A percentile compares a stretch with the other conserved stretches of the same genome.
Evolutionary conservation across 1,284 basidiomycete genomes (phyloP).

Genomic region (Sporisorium reilianum): DNA sequence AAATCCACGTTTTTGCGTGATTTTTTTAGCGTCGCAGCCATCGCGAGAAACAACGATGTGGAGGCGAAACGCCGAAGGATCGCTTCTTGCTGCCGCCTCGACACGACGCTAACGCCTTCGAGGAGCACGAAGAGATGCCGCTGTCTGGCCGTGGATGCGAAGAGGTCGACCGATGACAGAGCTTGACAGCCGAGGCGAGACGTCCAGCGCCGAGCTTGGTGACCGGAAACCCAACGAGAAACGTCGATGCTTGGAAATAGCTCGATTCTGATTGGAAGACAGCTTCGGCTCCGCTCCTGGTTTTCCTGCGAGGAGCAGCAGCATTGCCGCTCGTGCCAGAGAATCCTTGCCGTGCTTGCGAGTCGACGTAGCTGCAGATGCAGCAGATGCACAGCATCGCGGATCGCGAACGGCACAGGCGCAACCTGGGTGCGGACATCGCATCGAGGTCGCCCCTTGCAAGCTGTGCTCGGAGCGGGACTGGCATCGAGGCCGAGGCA

Average conservation of each 20-base stretch:
- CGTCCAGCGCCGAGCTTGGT: background rate
- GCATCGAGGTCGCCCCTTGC: background rate
- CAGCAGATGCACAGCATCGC: background rate
- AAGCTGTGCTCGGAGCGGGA: conserved; percentile 5
- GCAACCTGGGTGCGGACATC: conserved; percentile 2
- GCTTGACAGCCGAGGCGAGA: background rate
- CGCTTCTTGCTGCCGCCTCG: background rate
- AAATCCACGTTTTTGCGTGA: background rate
- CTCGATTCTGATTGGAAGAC: conserved; percentile 48
- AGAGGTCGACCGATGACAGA: background rate
- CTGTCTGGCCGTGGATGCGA: background rate
- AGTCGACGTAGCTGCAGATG: background rate
- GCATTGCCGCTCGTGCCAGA: background rate
- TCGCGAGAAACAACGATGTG: conserved; percentile 12
- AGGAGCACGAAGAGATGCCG: background rate
- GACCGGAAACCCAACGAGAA: background rate
- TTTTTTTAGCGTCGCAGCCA: conserved; percentile 7
- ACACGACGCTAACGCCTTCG: background rate
- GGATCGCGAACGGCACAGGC: background rate
- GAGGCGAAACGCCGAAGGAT: conserved; percentile 3
- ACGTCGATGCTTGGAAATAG: conserved; percentile 34
- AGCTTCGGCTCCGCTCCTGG: background rate
- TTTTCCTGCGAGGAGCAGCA: background rate
- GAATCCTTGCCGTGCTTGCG: too few relatives aligned
- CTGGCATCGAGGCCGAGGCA: background rate